These are phyloP conservation scores for Colletotrichum sp. DNA, from an alignment of 2,329 filamentous ascomycete species.

Conservation along the genomic window DNA sequence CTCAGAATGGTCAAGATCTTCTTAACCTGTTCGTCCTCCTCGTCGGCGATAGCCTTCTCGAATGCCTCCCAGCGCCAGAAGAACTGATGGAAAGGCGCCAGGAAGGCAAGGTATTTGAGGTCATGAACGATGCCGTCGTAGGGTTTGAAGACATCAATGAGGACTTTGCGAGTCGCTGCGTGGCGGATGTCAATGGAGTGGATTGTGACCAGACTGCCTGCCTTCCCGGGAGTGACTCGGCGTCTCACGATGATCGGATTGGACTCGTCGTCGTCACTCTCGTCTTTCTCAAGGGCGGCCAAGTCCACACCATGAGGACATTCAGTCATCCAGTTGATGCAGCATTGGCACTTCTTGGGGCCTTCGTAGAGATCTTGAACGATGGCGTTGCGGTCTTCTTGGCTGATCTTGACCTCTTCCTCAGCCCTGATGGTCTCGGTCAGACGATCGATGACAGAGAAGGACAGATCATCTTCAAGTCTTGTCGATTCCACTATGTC, in stretches of 20 bases:
- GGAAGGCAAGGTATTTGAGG: conserved; percentile 21
- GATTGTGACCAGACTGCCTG: conserved; percentile 17
- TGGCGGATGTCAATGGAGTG: conserved; percentile 26
- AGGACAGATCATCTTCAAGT: conserved; percentile 6
- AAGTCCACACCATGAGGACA: conserved; percentile 23
- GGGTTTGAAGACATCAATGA: conserved; percentile 23
- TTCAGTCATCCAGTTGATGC: conserved; percentile 32
- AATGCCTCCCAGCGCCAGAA: conserved; percentile 27
- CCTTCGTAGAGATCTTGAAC: conserved; percentile 32
- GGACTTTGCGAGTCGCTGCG: conserved; percentile 21
- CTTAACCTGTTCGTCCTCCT: conserved; percentile 17
- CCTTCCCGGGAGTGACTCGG: conserved; percentile 16
- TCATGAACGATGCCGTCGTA: conserved; percentile 17
- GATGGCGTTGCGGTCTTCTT: background rate
- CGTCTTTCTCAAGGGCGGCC: background rate
- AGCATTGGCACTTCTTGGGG: conserved; percentile 29
- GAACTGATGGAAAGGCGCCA: conserved; percentile 25
- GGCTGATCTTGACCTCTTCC: background rate
- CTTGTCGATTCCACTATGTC: background rate
- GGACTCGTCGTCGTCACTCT: background rate
- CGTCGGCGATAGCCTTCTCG: conserved; percentile 21
- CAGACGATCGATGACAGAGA: conserved; percentile 3
- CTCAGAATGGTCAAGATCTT: conserved; percentile 20
- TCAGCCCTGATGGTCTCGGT: background rate
- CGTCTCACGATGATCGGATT: conserved; percentile 24